Evolutionary conservation across 805 yeast genomes (phyloP), one percentile per base, ranked within the genome.

Genomic region (Cyberlindnera maritima): DNA sequence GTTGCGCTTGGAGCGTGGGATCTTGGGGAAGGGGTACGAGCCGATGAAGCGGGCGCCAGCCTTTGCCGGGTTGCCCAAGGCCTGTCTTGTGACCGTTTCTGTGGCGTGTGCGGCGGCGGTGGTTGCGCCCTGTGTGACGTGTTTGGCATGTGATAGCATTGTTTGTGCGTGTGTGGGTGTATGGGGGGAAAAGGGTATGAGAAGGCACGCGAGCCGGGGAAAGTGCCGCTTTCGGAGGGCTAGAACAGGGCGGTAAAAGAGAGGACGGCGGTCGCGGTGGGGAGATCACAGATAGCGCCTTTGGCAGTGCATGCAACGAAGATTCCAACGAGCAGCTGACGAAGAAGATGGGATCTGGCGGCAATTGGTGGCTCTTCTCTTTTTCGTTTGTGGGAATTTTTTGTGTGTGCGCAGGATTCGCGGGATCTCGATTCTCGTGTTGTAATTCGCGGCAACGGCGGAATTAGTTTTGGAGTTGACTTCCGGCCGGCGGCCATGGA

Each of bases 1-100:
- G 43, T 73, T 75, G 52, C 82, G 63, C 60, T 76, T 79, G 7
- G 85, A 82, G 47, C 82, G 66, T 3, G 84, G 82, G 42, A 79
- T 75, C 53, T 68, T 69, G 1, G 84, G 82, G 56, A 79, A 76
- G 13, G 65, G 68, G 50, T 75, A 73, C 48, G 53, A 53, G 12
- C 62, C 53, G 32, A 55, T 54, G 36, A 58, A 47, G 23, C 58
- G 44, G 17, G 51, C 25, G 21, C 59, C 59, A 1, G 45, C 40
- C 38, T 50, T 48, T 21, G 39, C 33, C 3, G 50, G 43, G 37
- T 41, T 39, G 5, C 35, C 39, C 7, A 46, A 20, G 9, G 47
- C 45, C 39, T 47, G 47, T 34, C 46, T 44, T 28, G 47, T 31
- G 37, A 46, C 29, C 1, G 51, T 38, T 26, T 49, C 43, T 8